These are phyloP conservation scores for thale cress (Arabidopsis thaliana) DNA, from an alignment of 345 rosid genomes.

Conservation along the genomic window DNA sequence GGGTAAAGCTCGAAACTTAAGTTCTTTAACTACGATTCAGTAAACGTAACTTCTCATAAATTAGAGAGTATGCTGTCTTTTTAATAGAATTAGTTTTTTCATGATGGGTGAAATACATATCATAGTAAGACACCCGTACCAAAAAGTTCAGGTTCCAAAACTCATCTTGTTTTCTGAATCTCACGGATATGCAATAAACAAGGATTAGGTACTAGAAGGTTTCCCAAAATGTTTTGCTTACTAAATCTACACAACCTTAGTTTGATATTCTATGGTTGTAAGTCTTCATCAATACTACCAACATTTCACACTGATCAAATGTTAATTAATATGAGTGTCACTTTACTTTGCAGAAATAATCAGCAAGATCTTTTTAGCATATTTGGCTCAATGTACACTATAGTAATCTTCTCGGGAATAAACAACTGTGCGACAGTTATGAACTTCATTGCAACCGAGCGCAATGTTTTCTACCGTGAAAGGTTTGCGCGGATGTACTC, in stretches of 20 bases:
- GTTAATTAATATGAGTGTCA: neutral
- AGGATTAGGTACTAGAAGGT: neutral
- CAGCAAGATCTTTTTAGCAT: constrained; percentile 62
- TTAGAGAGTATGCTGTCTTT: too few species aligned
- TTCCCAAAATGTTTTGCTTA: neutral
- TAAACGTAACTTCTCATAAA: too few species aligned
- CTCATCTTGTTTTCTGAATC: neutral
- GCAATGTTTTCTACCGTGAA: constrained; percentile 61
- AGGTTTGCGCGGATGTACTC: constrained; percentile 68
- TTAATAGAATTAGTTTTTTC: too few species aligned
- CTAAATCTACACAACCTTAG: neutral
- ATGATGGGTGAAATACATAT: neutral
- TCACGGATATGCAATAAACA: neutral
- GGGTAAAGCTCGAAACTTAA: too few species aligned
- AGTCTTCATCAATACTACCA: constrained; percentile 6
- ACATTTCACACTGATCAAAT: neutral
- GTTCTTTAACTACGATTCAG: too few species aligned
- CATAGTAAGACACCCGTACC: neutral
- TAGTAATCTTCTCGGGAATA: constrained; percentile 49
- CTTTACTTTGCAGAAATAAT: constrained; percentile 45
- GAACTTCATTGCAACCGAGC: constrained; percentile 52
- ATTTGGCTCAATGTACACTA: constrained; percentile 53
- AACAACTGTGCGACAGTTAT: constrained; percentile 53
- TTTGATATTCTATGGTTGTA: neutral
- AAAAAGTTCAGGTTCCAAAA: neutral